phyloP scores from a whole-genome alignment of 176 grass and related monocot genomes.

The Zea mays region Zm-B73-REFERENCE-NAM-5.0 NC_050099.1:5043501-5044000 shows the following conservation, averaged over 20 bases:
- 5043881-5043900: no score
- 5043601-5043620: not conserved
- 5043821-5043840: not conserved
- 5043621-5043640: not conserved
- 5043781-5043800: not conserved
- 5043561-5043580: not conserved
- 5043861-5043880: no score
- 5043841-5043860: not conserved
- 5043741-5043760: not conserved
- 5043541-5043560: not conserved
- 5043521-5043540: not conserved
- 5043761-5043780: not conserved
- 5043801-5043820: not conserved
- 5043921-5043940: no score
- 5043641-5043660: not conserved
- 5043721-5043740: not conserved
- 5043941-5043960: no score
- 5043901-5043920: no score
- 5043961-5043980: no score
- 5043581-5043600: not conserved
- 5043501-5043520: conserved; percentile 13
- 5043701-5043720: not conserved
- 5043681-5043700: not conserved
- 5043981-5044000: no score
- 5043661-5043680: not conserved